phyloP scores from a whole-genome alignment of 2,329 filamentous ascomycete species.

The Alternaria brassicae region DNA sequence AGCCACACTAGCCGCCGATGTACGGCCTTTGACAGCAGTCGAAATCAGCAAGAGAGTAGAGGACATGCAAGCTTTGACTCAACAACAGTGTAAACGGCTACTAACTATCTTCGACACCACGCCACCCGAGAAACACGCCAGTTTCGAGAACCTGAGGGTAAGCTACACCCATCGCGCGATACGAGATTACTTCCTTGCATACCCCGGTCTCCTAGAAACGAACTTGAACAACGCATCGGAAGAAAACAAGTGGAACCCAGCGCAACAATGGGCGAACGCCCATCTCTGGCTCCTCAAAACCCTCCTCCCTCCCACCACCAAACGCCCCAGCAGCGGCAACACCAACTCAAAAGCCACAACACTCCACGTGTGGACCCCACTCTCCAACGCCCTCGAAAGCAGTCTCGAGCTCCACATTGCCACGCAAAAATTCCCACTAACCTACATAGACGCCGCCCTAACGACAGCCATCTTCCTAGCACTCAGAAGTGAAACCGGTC shows the following conservation, averaged over 20 bases:
- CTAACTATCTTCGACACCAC: constrained; percentile 32
- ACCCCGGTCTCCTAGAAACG: constrained; percentile 17
- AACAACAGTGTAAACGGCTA: constrained; percentile 29
- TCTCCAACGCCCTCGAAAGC: constrained; percentile 30
- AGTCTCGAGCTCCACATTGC: constrained; percentile 23
- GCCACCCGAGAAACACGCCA: constrained; percentile 12
- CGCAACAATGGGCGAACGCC: constrained; percentile 35
- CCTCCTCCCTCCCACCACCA: constrained; percentile 6
- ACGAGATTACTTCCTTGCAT: constrained; percentile 29
- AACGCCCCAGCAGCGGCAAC: not conserved
- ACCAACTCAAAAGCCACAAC: not conserved
- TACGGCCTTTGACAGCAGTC: constrained; percentile 25
- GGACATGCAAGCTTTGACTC: constrained; percentile 27
- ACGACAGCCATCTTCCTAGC: constrained; percentile 23
- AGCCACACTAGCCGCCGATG: constrained; percentile 26
- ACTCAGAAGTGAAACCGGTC: constrained; percentile 7
- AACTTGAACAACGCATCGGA: constrained; percentile 2
- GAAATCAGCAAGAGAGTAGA: constrained; percentile 28
- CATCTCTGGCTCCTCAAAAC: constrained; percentile 35
- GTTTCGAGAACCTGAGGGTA: constrained; percentile 25
- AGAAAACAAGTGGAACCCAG: constrained; percentile 18
- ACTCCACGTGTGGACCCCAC: constrained; percentile 26
- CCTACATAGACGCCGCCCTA: constrained; percentile 32
- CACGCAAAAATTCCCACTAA: constrained; percentile 27
- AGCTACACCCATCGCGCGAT: constrained; percentile 38